Conservation (phyloP, 164 flowering plant genomes). For the Vitis cinerea region DNA sequence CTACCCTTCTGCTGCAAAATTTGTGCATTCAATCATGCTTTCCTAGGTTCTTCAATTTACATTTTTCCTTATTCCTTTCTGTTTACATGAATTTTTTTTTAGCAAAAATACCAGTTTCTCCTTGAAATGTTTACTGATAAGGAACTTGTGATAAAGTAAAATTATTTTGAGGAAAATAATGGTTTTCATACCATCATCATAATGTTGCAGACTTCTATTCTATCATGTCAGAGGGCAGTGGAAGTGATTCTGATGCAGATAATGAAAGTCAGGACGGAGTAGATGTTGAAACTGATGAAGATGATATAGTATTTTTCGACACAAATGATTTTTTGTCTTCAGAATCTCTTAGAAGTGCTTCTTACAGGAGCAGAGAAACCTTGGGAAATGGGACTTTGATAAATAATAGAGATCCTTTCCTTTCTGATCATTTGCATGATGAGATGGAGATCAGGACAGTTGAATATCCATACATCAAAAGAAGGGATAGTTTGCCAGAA, state of each 20-base stretch:
- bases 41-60: not conserved
- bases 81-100: not conserved
- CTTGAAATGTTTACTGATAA: not conserved
- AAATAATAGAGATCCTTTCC: slow-evolving; percentile 46
- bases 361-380: slow-evolving; percentile 69
- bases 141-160: too few relatives aligned
- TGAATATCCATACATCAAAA: slow-evolving; percentile 69
- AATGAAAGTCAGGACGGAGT: slow-evolving; percentile 87
- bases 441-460: slow-evolving; percentile 49
- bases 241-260: slow-evolving; percentile 80
- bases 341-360: slow-evolving; percentile 81
- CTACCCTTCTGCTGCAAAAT: not conserved
- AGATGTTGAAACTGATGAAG: slow-evolving; percentile 92
- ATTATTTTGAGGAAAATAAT: not conserved
- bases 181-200: not conserved
- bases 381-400: slow-evolving; percentile 38
- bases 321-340: slow-evolving; percentile 78
- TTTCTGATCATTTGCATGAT: slow-evolving; percentile 48
- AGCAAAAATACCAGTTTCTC: not conserved
- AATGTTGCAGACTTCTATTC: slow-evolving; percentile 85
- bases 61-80: not conserved
- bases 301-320: slow-evolving; percentile 78
- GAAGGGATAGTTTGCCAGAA: slow-evolving; percentile 91
- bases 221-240: slow-evolving; percentile 88
- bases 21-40: not conserved